Evolutionary conservation across 2,329 filamentous ascomycete species (phyloP), one percentile per base, ranked within the genome.

Genomic region (Colletotrichum plurivorum): DNA sequence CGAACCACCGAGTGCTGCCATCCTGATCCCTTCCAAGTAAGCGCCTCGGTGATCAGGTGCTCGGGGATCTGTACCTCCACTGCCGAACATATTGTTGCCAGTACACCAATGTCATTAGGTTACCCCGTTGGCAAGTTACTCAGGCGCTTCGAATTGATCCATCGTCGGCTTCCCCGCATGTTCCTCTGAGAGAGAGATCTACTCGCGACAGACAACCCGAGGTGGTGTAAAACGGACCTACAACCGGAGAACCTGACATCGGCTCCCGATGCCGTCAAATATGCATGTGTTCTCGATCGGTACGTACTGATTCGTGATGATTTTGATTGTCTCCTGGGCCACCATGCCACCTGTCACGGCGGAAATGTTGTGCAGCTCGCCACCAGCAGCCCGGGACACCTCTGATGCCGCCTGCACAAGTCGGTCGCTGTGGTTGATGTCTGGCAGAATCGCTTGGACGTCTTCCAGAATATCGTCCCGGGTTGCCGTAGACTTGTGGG

Each of bases 261-360:
- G 87, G 78, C 89, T 90, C 69, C 81, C 83, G 71, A 93, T 90
- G 22, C 90, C 91, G 82, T 93, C 90, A 73, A 91, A 92, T 70
- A 93, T 84, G 76, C 90, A 92, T 16, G 89, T 91, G 78, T 92
- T 92, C 74, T 93, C 90, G 71, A 92, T 88, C 25, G 91, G 90
- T 51, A 92, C 84, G 79, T 93, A 93, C 81, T 93, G 91, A 76
- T 89, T 90, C 13, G 91, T 93, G 74, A 93, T 88, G 67, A 95
- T 89, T 79, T 99, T 99, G 83, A 99, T 97, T 71, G 95, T 89
- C 82, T 99, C 96, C 81, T 99, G 97, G n/a, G 95, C 94, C 55
- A 97, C 92, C 84, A 99, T 92, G 3, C 96, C 97, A 36, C 96
- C 97, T 1, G 91, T 92, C 64, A 97, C 83, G 27, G 95, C 92